Conservation (phyloP, 2,329 filamentous ascomycete genomes). For the Ophiocordyceps camponoti-floridani region DNA sequence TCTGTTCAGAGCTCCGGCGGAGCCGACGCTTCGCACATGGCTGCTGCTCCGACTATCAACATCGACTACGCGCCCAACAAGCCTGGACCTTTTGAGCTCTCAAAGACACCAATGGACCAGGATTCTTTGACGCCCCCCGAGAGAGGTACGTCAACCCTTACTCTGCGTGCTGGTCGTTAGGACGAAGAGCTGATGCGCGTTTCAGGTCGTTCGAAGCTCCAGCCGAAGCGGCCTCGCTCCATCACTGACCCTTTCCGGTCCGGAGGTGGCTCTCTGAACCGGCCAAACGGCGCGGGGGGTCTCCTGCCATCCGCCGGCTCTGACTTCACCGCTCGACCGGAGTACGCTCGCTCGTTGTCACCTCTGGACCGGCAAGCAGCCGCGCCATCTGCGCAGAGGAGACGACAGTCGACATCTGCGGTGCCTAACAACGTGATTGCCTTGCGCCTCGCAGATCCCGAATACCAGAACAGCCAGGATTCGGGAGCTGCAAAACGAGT, state of each 20-base stretch:
- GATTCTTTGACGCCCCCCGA: constrained; percentile 76
- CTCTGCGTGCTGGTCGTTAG: background rate
- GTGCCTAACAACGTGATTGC: constrained; percentile 54
- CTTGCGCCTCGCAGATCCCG: constrained; percentile 77
- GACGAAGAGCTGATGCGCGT: background rate
- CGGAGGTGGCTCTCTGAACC: constrained; percentile 20
- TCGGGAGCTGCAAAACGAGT: constrained; percentile 56
- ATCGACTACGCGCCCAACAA: constrained; percentile 74
- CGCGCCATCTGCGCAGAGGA: constrained; percentile 13
- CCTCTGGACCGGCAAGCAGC: constrained; percentile 34
- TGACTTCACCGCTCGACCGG: constrained; percentile 24
- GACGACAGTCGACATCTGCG: constrained; percentile 45
- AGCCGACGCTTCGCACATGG: constrained; percentile 58
- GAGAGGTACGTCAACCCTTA: constrained; percentile 27
- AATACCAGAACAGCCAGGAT: constrained; percentile 51
- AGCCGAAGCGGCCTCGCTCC: constrained; percentile 25
- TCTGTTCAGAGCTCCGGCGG: constrained; percentile 26
- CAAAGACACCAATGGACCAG: constrained; percentile 47
- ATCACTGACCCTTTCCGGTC: constrained; percentile 43
- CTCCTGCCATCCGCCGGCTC: constrained; percentile 33
- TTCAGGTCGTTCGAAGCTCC: constrained; percentile 26
- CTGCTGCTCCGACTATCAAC: constrained; percentile 76
- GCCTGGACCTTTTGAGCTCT: constrained; percentile 20
- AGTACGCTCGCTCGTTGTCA: constrained; percentile 37
- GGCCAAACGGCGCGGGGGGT: constrained; percentile 20